Evolutionary conservation across 2,329 filamentous ascomycete species (phyloP).

Genomic region (Tolypocladium inflatum): DNA sequence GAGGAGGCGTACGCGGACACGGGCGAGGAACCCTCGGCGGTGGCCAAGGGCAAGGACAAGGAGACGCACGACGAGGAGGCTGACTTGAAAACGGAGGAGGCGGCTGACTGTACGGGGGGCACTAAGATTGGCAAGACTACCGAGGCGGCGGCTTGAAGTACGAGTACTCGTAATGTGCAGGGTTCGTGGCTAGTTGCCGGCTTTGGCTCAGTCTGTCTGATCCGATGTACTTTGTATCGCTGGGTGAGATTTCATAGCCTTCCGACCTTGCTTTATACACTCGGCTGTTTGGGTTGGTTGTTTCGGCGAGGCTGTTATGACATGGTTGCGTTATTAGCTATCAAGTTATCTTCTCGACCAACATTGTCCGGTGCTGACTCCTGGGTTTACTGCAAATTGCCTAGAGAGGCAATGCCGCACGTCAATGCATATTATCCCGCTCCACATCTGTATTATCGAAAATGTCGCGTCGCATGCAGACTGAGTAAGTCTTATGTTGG

Average conservation of each 20-base stretch:
- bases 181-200: background rate
- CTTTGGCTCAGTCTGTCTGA: background rate
- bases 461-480: background rate
- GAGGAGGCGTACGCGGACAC: conserved; percentile 25
- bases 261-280: background rate
- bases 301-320: background rate
- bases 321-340: background rate
- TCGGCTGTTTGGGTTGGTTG: background rate
- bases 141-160: background rate
- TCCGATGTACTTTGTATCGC: background rate
- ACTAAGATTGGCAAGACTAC: background rate
- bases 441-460: background rate
- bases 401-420: background rate
- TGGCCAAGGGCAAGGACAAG: conserved; percentile 16
- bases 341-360: background rate
- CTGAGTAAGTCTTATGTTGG: background rate
- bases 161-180: too few relatives aligned
- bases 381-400: background rate
- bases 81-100: background rate
- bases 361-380: background rate
- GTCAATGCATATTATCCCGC: background rate
- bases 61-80: conserved; percentile 8
- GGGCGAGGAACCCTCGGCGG: conserved; percentile 12
- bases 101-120: background rate
- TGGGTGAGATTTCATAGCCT: background rate